phyloP scores from a whole-genome alignment of 1,284 basidiomycete species.

The Filobasidium uniguttulatum region DNA sequence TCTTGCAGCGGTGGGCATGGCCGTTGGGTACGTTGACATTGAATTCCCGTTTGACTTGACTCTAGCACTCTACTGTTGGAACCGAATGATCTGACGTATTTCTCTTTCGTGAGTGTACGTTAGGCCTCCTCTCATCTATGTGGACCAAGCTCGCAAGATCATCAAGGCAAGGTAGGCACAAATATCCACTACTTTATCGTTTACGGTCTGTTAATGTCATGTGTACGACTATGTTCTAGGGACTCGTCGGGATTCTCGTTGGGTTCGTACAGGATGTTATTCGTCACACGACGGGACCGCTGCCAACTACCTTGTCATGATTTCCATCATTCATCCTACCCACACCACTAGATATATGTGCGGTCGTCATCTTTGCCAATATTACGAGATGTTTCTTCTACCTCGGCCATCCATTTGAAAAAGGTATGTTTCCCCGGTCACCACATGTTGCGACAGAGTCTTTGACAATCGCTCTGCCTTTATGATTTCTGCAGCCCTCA shows the following conservation, averaged over 20 bases:
- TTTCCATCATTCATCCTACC: too few relatives aligned
- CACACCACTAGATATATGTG: constrained; percentile 34
- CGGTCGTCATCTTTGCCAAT: constrained; percentile 36
- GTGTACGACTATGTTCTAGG: constrained; percentile 19
- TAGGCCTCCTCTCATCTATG: constrained; percentile 39
- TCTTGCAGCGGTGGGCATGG: constrained; percentile 20
- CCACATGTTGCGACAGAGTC: background rate
- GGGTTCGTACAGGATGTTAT: constrained; percentile 18
- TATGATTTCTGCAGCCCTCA: constrained; percentile 28
- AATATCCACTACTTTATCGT: background rate
- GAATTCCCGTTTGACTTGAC: constrained; percentile 13
- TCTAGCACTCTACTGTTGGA: constrained; percentile 5
- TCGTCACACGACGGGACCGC: background rate
- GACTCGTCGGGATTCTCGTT: constrained; percentile 37
- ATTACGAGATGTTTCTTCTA: constrained; percentile 39
- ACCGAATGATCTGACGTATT: background rate
- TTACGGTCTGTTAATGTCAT: background rate
- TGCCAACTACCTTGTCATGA: constrained; percentile 1
- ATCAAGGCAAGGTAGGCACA: constrained; percentile 33
- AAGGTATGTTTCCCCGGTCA: constrained; percentile 20
- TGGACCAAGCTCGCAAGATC: constrained; percentile 41
- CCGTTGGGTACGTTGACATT: constrained; percentile 20
- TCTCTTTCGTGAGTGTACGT: too few relatives aligned
- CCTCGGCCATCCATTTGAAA: constrained; percentile 41
- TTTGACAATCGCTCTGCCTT: constrained; percentile 1